Percentiles rank a stretch among this genome's conserved stretches.
Conservation (phyloP, 164 flowering plant species). For the Liriodendron chinense region DNA sequence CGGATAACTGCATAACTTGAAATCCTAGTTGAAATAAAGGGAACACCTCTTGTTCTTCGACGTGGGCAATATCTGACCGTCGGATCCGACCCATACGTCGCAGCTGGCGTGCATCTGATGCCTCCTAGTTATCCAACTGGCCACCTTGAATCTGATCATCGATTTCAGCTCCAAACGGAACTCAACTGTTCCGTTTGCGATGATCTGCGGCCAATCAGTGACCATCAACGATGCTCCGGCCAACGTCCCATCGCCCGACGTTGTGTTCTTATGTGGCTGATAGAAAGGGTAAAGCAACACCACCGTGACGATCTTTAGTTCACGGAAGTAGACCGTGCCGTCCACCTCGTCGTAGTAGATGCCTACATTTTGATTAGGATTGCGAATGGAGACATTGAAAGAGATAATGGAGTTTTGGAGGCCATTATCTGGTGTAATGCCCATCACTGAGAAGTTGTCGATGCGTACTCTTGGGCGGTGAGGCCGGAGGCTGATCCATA, state of each 20-base stretch:
- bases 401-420: conserved; percentile 40
- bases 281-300: conserved; percentile 47
- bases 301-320: conserved; percentile 42
- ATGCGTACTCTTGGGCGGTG: conserved; percentile 80
- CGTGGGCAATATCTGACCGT: conserved; percentile 49
- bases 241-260: conserved; percentile 30
- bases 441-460: conserved; percentile 49
- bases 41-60: conserved; percentile 50
- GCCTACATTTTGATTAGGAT: conserved; percentile 67
- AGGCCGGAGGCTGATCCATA: conserved; percentile 90
- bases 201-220: conserved; percentile 44
- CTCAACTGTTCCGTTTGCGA: conserved; percentile 44
- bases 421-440: conserved; percentile 42
- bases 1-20: too few relatives aligned
- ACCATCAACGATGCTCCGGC: conserved; percentile 45
- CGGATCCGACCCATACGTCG: conserved; percentile 45
- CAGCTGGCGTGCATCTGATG: conserved; percentile 72
- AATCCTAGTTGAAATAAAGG: conserved; percentile 41
- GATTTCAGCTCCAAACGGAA: conserved; percentile 62
- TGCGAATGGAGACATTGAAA: conserved; percentile 64
- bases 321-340: conserved; percentile 48
- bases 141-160: conserved; percentile 54
- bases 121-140: conserved; percentile 35
- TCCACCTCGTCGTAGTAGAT: conserved; percentile 52
- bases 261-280: conserved; percentile 74